Percentiles rank a stretch among this genome's conserved stretches.
phyloP scores from a whole-genome alignment of 306 rosid species.

The Medicago arabica region DNA sequence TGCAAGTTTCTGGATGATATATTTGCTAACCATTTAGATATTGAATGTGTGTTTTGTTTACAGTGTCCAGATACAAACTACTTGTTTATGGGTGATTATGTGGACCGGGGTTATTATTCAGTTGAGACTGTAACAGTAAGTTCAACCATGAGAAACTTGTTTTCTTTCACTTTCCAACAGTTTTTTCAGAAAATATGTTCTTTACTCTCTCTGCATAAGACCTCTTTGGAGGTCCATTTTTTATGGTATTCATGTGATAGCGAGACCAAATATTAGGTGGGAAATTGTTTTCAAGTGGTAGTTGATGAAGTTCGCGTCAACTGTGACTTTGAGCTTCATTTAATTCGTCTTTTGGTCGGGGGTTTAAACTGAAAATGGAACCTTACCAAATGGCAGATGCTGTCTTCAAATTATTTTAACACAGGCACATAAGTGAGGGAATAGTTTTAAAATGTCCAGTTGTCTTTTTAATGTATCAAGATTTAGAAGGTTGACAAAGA shows the following conservation, averaged over 20 bases:
- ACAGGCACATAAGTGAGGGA: conserved; percentile 10
- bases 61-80: conserved; percentile 99
- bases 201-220: background rate
- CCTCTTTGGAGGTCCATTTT: conserved; percentile 19
- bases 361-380: background rate
- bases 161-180: background rate
- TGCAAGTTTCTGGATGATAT: conserved; percentile 25
- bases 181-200: conserved; percentile 9
- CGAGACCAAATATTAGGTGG: conserved; percentile 10
- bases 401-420: background rate
- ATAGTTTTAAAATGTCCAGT: conserved; percentile 28
- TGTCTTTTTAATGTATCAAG: conserved; percentile 4
- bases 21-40: conserved; percentile 24
- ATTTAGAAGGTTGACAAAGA: conserved; percentile 1
- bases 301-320: conserved; percentile 30
- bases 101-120: conserved; percentile 99
- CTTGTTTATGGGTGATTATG: conserved; percentile 99
- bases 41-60: conserved; percentile 41
- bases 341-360: conserved; percentile 19
- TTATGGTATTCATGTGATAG: conserved; percentile 31
- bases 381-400: background rate
- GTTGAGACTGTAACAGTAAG: conserved; percentile 98
- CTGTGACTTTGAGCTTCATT: conserved; percentile 11
- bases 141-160: conserved; percentile 21
- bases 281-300: background rate